Evolutionary conservation across 345 rosid species (phyloP), one percentile per base, ranked within the genome.

Genomic region (Durio zibethinus): DNA sequence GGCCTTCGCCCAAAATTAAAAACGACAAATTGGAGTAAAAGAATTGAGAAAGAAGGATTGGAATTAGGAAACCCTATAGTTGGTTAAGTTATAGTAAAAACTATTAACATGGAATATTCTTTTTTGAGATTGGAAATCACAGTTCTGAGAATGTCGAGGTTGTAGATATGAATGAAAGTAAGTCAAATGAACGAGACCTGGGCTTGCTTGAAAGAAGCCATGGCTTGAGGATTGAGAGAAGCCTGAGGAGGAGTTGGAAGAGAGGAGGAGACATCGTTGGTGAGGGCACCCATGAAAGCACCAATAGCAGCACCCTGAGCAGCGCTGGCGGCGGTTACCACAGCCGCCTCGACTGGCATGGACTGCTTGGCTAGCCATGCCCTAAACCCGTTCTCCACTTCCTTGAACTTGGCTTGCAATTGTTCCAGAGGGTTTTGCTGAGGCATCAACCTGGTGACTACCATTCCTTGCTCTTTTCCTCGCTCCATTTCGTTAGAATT

Each of bases 281-380:
- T 88, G 6, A 93, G 87, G 27, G 86, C 86, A 0, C 97, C 97
- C 95, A 94, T 88, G 35, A 94, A 43, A 56, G 80, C 97, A 1
- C 98, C 98, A 56, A 94, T 94, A 52, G 92, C 91, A 2, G 93
- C 98, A 61, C 98, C 98, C 80, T 94, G 97, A 31, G 80, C 79
- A 7, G 87, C 90, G 64, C 88, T 82, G 84, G 93, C 88, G 87
- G 88, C 90, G 73, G 97, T 86, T 52, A 89, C 97, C 18, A 94
- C 82, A 61, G 91, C 91, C 18, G 94, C 97, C 83, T 94, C 97
- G 16, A 93, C 91, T 0, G 95, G 84, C 73, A 91, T 70, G 52
- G 92, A 82, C 85, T 94, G 98, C 73, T 85, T 84, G 20, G 98
- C 85, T 67, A 91, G 78, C 98, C 98, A 94, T 2, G 84, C 62